phyloP scores from a whole-genome alignment of 106 monocot species.

The Platanthera zijinensis region DNA sequence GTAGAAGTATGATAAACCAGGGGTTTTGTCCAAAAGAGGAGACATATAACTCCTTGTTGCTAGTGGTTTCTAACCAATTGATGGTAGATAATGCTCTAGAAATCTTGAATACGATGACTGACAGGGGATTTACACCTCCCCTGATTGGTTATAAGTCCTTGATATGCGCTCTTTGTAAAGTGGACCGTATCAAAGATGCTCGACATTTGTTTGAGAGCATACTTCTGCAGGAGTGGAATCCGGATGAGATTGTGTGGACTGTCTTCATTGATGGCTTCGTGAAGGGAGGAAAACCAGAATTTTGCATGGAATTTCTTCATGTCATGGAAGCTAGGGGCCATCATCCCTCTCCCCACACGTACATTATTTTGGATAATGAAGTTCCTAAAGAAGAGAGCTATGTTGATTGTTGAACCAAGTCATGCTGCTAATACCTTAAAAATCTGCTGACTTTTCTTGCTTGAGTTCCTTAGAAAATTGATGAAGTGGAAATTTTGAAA shows the following conservation, averaged over 20 bases:
- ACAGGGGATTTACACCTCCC: slow-evolving; percentile 29
- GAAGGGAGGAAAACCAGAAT: slow-evolving; percentile 36
- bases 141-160: slow-evolving; percentile 48
- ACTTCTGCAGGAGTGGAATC: slow-evolving; percentile 55
- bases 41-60: slow-evolving; percentile 42
- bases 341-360: slow-evolving; percentile 37
- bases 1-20: slow-evolving; percentile 32
- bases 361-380: slow-evolving; percentile 34
- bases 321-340: slow-evolving; percentile 53
- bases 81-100: slow-evolving; percentile 63
- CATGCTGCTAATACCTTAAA: background rate
- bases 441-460: background rate
- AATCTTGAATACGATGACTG: slow-evolving; percentile 32
- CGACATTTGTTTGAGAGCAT: slow-evolving; percentile 47
- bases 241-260: slow-evolving; percentile 92
- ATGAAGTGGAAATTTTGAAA: background rate
- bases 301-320: slow-evolving; percentile 62
- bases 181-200: slow-evolving; percentile 39
- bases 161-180: slow-evolving; percentile 64
- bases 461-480: background rate
- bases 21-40: slow-evolving; percentile 54
- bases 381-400: slow-evolving; percentile 14
- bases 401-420: slow-evolving; percentile 2
- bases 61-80: slow-evolving; percentile 24
- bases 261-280: slow-evolving; percentile 77